phyloP scores from a whole-genome alignment of 495 filamentous ascomycete species.

The Penicillium pancosmium region DNA sequence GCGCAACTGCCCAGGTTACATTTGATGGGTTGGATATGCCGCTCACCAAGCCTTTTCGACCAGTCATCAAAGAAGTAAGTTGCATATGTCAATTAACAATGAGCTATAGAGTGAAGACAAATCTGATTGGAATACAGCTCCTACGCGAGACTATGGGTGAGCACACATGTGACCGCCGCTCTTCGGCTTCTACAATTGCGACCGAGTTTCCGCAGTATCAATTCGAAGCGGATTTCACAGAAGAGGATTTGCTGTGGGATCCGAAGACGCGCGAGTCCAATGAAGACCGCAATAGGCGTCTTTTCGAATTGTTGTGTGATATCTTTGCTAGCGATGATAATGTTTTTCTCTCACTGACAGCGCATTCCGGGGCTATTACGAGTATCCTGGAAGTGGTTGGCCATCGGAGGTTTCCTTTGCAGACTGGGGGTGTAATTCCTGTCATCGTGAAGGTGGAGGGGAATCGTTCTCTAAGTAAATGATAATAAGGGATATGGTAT shows the following conservation, averaged over 20 bases:
- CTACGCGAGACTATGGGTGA: slow-evolving; percentile 74
- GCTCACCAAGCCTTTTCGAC: slow-evolving; percentile 54
- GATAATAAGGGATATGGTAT: not conserved
- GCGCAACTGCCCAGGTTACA: slow-evolving; percentile 64
- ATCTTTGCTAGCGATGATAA: slow-evolving; percentile 63
- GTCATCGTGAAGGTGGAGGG: slow-evolving; percentile 63
- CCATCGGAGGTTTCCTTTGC: slow-evolving; percentile 66
- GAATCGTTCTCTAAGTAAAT: not conserved
- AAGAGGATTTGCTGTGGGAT: slow-evolving; percentile 63
- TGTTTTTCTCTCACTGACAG: slow-evolving; percentile 69
- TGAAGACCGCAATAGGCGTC: slow-evolving; percentile 56
- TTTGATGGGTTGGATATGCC: slow-evolving; percentile 61
- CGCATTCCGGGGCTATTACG: slow-evolving; percentile 70
- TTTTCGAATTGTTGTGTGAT: slow-evolving; percentile 60
- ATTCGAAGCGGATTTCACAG: slow-evolving; percentile 66
- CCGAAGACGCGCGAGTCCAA: slow-evolving; percentile 56
- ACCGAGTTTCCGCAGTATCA: slow-evolving; percentile 59
- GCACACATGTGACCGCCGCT: slow-evolving; percentile 81
- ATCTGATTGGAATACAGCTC: slow-evolving; percentile 28
- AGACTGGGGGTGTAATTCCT: slow-evolving; percentile 72
- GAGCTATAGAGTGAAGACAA: too few species aligned
- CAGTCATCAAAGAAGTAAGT: slow-evolving; percentile 66
- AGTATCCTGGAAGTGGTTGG: slow-evolving; percentile 61
- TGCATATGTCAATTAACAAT: not conserved
- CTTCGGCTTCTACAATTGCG: slow-evolving; percentile 58